phyloP scores from a whole-genome alignment of 176 grass and related monocot species.

The Bromus sterilis region DNA sequence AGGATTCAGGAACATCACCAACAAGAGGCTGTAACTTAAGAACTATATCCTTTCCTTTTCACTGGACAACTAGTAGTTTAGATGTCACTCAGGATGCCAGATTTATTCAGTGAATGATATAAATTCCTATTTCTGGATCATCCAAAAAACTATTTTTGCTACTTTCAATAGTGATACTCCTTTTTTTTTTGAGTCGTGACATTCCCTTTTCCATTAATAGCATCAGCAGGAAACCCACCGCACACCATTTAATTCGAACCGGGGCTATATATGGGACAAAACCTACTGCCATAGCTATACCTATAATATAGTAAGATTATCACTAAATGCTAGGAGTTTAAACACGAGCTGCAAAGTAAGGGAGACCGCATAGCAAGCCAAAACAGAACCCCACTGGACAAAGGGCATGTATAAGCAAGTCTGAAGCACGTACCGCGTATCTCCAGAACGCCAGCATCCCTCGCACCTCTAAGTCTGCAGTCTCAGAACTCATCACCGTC shows the following conservation, averaged over 20 bases:
- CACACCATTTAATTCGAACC: background rate
- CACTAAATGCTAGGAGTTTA: background rate
- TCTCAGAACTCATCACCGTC: background rate
- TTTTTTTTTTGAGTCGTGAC: background rate
- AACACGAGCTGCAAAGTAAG: background rate
- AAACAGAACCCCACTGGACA: background rate
- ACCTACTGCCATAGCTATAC: background rate
- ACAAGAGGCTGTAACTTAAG: background rate
- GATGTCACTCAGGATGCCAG: background rate
- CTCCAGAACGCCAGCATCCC: no score
- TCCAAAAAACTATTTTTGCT: background rate
- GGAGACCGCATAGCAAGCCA: background rate
- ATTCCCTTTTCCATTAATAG: background rate
- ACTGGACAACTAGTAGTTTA: background rate
- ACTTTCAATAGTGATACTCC: background rate
- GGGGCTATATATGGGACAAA: background rate
- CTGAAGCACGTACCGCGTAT: background rate
- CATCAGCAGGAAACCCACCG: background rate
- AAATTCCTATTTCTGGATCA: background rate
- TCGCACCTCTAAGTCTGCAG: background rate
- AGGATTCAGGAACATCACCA: background rate
- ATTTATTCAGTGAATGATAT: background rate
- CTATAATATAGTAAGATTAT: background rate
- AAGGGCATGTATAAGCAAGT: background rate
- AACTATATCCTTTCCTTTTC: background rate